Evolutionary conservation across 1,284 basidiomycete species (phyloP).

Genomic region (Trametes hirsuta): DNA sequence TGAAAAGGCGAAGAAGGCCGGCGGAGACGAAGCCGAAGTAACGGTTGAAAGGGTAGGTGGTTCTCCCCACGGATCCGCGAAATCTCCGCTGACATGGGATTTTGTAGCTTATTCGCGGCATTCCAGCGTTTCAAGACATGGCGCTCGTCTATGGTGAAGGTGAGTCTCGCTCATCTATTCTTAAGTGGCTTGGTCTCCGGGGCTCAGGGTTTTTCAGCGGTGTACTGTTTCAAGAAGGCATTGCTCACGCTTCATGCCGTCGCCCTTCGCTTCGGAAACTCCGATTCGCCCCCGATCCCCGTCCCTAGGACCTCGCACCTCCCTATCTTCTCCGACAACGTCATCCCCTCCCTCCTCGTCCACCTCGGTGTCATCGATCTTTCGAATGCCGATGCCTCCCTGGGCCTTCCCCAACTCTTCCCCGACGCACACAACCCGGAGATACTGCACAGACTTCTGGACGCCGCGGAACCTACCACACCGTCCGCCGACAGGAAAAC

Average conservation of each 20-base stretch:
- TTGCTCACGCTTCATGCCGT: constrained; percentile 81
- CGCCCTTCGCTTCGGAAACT: constrained; percentile 60
- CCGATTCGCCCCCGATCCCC: constrained; percentile 54
- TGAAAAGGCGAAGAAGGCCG: constrained; percentile 41
- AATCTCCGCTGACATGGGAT: constrained; percentile 6
- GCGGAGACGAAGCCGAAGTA: constrained; percentile 49
- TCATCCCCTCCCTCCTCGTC: constrained; percentile 81
- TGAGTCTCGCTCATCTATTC: constrained; percentile 41
- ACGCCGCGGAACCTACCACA: constrained; percentile 20
- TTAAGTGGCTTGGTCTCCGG: not conserved
- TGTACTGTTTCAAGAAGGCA: constrained; percentile 90
- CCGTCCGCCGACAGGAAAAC: constrained; percentile 13
- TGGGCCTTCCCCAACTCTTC: constrained; percentile 48
- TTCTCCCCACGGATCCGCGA: constrained; percentile 12
- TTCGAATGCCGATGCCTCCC: constrained; percentile 42
- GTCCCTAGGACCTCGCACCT: constrained; percentile 60
- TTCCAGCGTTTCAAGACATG: constrained; percentile 82
- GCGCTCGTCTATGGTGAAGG: constrained; percentile 61
- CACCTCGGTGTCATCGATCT: constrained; percentile 78
- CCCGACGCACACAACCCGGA: constrained; percentile 44
- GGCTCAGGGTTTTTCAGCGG: constrained; percentile 45
- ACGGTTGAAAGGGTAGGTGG: constrained; percentile 62
- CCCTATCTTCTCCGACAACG: constrained; percentile 87
- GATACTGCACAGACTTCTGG: constrained; percentile 46
- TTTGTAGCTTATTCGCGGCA: constrained; percentile 65